Base-by-base conservation (phyloP, 768 basidiomycete species). In the Ramaria sp. region DNA sequence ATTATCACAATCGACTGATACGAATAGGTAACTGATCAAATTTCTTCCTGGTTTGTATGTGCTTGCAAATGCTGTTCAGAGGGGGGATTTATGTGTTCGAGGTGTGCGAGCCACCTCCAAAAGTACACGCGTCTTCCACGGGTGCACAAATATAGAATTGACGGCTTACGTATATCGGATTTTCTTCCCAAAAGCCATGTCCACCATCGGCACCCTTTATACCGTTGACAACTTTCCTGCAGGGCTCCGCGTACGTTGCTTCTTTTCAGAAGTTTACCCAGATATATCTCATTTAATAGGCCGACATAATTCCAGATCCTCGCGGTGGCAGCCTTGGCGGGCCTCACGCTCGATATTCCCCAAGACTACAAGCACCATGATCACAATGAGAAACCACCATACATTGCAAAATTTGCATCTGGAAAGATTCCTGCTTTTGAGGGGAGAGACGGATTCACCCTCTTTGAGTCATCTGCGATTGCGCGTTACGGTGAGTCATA, bases 361-460 rank as follows among this genome's bases (percentile, higher is more conserved):
- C 68, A 70, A 18, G 62, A 60, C 53, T 87, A 85, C 66, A 73
- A 71, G 53, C 82, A 85, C 66, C 70, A 67, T 56, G 74, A 81
- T 61, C 77, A 78, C 64, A 88, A 88, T 74, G 78, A 78, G 65
- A 79, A 78, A 63, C 76, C 83, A 0, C 83, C 81, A 30, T 89
- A 82, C 68, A 65, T 79, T 45, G 65, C 71, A 57, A 91, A 92
- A 69, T 93, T 89, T 69, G 80, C 85, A 48, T 76, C 75, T 56
- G 85, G 87, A 54, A 90, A 91, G 74, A 79, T 95, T 61, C 95
- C 96, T 25, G 83, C 85, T 36, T 77, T 85, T 51, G 89, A 92
- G 67, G 73, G 77, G 43, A 68, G 72, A 13, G 80, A 91, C 67
- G 91, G 91, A 53, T 79, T 90, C 75, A 77, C 73, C 63, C 72